Evolutionary conservation across 140 eudicot species (phyloP), one percentile per base, ranked within the genome.

Genomic region (Ambrosia hybrid): DNA sequence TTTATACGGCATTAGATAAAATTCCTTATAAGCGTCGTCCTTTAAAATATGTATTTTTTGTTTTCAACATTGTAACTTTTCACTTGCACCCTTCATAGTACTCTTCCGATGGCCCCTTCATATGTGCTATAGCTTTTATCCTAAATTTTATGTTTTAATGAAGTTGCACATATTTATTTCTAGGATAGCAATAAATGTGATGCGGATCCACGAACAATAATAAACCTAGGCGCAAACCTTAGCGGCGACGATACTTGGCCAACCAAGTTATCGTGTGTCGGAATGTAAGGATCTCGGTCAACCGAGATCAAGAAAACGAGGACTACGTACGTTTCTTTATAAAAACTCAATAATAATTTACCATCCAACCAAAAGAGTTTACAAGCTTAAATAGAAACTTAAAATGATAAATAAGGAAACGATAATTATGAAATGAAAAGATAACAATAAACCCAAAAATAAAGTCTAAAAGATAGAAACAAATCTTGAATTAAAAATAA

Each of bases 241-340:
- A 59, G 66, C 66, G 43, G 41, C 15, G 66, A 10, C 45, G 38
- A 59, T 59, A 59, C 66, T 59, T 59, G 66, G 66, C 66, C 66
- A 59, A 59, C 66, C 43, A 59, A 59, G 66, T 30, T 59, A 30
- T 1, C 66, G 2, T 41, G 45, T 45, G 66, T 59, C 66, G 45
- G 45, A 5, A 30, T 0, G 0, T 3, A 59, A 55, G 33, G 6
- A 59, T 59, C 66, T 59, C 66, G 43, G 66, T 14, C 45, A 59
- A 59, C 66, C 43, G 43, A 59, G 66, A 59, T 17, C 3, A 59
- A 59, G 2, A 7, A 61, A 13, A 61, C 4, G 9, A 14, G 9
- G 0, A 61, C 34, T 21, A 21, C 26, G 26, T 16, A 12, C 46
- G 4, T 12, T 61, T 61, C 3, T 12, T 26, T 10, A 30, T 4